A percentile compares a stretch with the other conserved stretches of the same genome.
Conservation (phyloP, 805 yeast species). For the Ogataea degrootiae region DNA sequence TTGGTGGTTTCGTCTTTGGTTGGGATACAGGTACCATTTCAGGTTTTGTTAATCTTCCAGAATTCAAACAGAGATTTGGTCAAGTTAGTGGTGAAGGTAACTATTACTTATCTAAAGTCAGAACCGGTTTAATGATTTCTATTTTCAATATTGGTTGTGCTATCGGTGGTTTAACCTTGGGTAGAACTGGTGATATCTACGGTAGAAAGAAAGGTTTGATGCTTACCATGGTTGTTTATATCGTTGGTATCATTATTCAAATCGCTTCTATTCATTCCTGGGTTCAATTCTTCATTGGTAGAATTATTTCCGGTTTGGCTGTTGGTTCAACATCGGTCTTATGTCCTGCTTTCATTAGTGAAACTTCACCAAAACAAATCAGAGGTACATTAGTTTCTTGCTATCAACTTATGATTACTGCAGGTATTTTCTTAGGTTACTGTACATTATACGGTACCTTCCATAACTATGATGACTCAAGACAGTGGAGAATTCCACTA, state of each 20-base stretch:
- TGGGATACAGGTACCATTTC: slow-evolving; percentile 79
- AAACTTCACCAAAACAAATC: slow-evolving; percentile 62
- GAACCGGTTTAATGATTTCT: slow-evolving; percentile 64
- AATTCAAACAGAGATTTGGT: slow-evolving; percentile 54
- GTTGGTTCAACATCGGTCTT: slow-evolving; percentile 52
- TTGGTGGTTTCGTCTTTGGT: slow-evolving; percentile 75
- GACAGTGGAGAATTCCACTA: slow-evolving; percentile 68
- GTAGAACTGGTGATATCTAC: slow-evolving; percentile 50
- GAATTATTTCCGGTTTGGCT: slow-evolving; percentile 53
- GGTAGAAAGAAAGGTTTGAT: slow-evolving; percentile 60
- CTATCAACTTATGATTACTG: slow-evolving; percentile 65
- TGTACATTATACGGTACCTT: slow-evolving; percentile 63
- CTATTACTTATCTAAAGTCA: slow-evolving; percentile 41
- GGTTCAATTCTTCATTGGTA: slow-evolving; percentile 63
- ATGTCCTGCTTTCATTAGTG: slow-evolving; percentile 58
- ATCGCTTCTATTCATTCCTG: slow-evolving; percentile 49
- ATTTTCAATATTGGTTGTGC: slow-evolving; percentile 72
- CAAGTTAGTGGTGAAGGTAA: slow-evolving; percentile 35
- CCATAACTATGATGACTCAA: slow-evolving; percentile 40
- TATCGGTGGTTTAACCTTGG: slow-evolving; percentile 59
- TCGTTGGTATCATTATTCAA: slow-evolving; percentile 58
- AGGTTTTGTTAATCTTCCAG: slow-evolving; percentile 61
- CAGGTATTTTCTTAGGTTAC: slow-evolving; percentile 69
- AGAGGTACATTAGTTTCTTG: slow-evolving; percentile 70
- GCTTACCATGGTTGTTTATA: slow-evolving; percentile 50